Evolutionary conservation across 352 stramenopile species (phyloP).

Genomic region (Saprolegnia diclina): DNA sequence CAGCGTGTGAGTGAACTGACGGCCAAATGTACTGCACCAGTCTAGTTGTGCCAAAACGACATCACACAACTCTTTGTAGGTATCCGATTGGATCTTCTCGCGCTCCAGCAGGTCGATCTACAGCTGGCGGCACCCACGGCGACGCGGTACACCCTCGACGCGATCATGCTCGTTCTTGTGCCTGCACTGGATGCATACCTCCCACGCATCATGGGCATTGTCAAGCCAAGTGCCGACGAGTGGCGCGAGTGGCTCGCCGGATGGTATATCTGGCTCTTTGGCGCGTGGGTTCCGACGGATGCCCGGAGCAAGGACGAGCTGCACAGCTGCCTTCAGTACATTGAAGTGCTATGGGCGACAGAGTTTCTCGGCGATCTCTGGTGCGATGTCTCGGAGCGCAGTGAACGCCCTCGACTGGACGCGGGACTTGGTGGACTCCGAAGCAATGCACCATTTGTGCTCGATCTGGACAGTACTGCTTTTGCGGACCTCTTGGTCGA

Average conservation of each 20-base stretch:
- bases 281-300: neutral
- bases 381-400: neutral
- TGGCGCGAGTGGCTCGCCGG: constrained; percentile 8
- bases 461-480: constrained; percentile 8
- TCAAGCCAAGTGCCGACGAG: neutral
- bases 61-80: neutral
- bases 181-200: constrained; percentile 11
- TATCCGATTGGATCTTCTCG: constrained; percentile 7
- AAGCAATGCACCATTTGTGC: constrained; percentile 7
- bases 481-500: constrained; percentile 17
- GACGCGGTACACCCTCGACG: constrained; percentile 5
- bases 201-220: neutral
- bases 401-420: neutral
- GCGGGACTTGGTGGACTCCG: constrained; percentile 9
- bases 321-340: neutral
- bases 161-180: neutral
- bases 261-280: constrained; percentile 23
- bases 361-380: neutral
- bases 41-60: neutral
- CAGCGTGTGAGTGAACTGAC: neutral
- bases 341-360: constrained; percentile 12
- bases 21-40: neutral
- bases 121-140: neutral
- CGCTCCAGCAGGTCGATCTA: constrained; percentile 16
- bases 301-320: neutral